Evolutionary conservation across 1,284 basidiomycete species (phyloP).

Genomic region (Cryptococcus sp.): DNA sequence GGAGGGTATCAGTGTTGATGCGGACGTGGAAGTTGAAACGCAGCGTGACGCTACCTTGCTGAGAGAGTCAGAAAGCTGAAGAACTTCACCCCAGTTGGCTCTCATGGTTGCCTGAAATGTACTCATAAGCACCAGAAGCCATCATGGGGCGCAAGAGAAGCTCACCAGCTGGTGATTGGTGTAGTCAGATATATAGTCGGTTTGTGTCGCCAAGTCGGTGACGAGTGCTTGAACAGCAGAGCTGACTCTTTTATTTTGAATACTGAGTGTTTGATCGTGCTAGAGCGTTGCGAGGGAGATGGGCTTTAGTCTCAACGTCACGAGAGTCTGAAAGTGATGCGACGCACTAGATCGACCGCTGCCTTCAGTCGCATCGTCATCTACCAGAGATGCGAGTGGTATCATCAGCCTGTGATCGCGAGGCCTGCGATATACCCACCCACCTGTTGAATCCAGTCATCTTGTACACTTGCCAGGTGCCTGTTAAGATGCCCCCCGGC

Average conservation of each 20-base stretch:
- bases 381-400: background rate
- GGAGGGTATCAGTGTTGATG: background rate
- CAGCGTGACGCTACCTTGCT: background rate
- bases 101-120: background rate
- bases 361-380: background rate
- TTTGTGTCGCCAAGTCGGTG: background rate
- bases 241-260: background rate
- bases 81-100: background rate
- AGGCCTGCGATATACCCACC: background rate
- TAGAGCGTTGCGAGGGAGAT: background rate
- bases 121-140: background rate
- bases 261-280: background rate
- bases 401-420: no score
- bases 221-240: background rate
- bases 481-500: background rate
- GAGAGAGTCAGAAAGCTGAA: background rate
- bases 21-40: no score
- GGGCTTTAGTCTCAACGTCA: no score
- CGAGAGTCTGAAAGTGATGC: no score
- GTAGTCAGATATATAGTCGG: background rate
- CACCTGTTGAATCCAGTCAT: conserved; percentile 3
- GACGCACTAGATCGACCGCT: background rate
- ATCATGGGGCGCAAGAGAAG: background rate
- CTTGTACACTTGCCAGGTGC: background rate
- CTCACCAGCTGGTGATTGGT: conserved; percentile 1